These are phyloP conservation scores for Kingdonia uniflora DNA, from an alignment of 164 flowering plant genomes.

Conservation along the genomic window DNA sequence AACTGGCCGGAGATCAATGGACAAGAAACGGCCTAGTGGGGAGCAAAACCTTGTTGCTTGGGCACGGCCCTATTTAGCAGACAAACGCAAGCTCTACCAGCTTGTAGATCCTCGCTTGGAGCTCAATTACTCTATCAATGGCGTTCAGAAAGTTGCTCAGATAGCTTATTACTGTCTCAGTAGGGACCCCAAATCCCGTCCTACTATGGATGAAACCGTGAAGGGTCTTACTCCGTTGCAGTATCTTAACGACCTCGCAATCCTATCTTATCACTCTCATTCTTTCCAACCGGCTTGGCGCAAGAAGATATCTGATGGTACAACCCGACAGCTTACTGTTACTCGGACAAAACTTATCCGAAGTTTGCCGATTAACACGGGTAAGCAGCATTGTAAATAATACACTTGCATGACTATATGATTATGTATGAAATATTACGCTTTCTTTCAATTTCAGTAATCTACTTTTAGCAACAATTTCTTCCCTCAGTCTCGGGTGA, in stretches of 20 bases:
- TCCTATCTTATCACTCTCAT: slow-evolving; percentile 51
- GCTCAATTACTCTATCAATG: slow-evolving; percentile 73
- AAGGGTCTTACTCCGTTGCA: slow-evolving; percentile 61
- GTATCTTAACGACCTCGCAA: slow-evolving; percentile 74
- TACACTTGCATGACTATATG: background rate
- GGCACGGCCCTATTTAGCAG: slow-evolving; percentile 70
- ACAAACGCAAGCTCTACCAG: slow-evolving; percentile 63
- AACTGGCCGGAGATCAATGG: slow-evolving; percentile 94
- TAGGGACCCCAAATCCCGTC: slow-evolving; percentile 75
- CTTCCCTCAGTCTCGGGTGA: no score
- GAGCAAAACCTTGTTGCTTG: slow-evolving; percentile 87
- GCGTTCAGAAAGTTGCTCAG: slow-evolving; percentile 73
- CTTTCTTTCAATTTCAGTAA: no score
- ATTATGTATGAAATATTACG: background rate
- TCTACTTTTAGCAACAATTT: no score
- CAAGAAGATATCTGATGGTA: slow-evolving; percentile 57
- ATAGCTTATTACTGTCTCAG: slow-evolving; percentile 69
- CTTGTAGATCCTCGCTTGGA: slow-evolving; percentile 84
- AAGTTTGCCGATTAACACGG: slow-evolving; percentile 42
- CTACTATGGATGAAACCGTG: slow-evolving; percentile 81
- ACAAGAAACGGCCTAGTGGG: slow-evolving; percentile 78
- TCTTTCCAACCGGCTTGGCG: slow-evolving; percentile 52
- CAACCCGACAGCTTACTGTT: slow-evolving; percentile 22
- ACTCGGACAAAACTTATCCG: slow-evolving; percentile 34
- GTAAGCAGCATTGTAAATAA: slow-evolving; percentile 35